phyloP scores from a whole-genome alignment of 2,329 filamentous ascomycete genomes.

The Phaeophleospora eucalypticola region DNA sequence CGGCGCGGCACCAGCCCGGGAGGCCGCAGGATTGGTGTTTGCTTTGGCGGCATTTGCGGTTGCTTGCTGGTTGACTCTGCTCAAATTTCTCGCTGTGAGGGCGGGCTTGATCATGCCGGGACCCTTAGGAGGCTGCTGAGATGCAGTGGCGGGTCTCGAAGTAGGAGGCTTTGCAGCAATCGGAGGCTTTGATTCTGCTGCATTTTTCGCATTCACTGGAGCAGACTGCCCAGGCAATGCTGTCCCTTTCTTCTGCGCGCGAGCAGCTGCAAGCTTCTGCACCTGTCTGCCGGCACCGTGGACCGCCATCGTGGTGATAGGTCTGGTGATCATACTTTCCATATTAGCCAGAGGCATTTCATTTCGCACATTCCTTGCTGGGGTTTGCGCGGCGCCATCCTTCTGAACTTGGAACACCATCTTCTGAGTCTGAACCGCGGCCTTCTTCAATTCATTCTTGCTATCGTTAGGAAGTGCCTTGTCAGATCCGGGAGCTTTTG shows the following conservation, averaged over 20 bases:
- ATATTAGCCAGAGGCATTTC: constrained; percentile 32
- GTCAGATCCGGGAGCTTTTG: constrained; percentile 22
- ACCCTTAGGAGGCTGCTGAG: not conserved
- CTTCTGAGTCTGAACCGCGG: constrained; percentile 16
- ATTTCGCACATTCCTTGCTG: constrained; percentile 23
- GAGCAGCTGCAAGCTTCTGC: constrained; percentile 27
- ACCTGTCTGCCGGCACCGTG: constrained; percentile 28
- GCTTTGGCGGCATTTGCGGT: not conserved
- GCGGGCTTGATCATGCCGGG: constrained; percentile 1
- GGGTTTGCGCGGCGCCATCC: constrained; percentile 5
- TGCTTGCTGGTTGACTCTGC: not conserved
- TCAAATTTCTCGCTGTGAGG: constrained; percentile 5
- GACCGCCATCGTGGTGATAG: constrained; percentile 32
- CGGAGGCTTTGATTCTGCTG: not conserved
- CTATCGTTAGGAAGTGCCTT: constrained; percentile 21
- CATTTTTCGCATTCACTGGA: not conserved
- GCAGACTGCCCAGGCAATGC: constrained; percentile 24
- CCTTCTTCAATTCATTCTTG: constrained; percentile 22
- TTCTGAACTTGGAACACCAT: constrained; percentile 8
- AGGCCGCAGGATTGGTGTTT: not conserved
- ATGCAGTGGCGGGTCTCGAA: not conserved
- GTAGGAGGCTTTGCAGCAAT: not conserved
- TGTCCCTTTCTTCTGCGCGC: constrained; percentile 23
- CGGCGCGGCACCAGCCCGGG: constrained; percentile 2
- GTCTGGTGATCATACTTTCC: constrained; percentile 33